These are phyloP conservation scores for Leishmania turanica DNA, from an alignment of 208 protist genomes.

Conservation along the genomic window DNA sequence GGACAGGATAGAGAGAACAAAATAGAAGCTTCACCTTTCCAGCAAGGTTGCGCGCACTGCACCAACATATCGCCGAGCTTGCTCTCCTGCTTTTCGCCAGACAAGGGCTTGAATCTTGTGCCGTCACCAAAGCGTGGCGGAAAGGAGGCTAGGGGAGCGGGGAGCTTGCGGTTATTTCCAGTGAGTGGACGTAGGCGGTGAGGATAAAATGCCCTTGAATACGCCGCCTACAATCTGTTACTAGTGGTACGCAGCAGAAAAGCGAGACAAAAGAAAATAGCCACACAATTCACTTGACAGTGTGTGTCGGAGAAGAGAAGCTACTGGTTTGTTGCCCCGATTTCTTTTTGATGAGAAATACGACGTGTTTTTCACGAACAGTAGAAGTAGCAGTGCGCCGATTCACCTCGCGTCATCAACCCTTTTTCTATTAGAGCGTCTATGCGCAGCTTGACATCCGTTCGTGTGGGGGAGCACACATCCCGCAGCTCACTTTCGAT, in stretches of 20 bases:
- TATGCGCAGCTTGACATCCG: conserved; percentile 66
- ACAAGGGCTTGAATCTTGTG: neutral
- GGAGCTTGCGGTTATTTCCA: neutral
- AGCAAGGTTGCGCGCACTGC: neutral
- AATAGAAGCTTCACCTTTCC: neutral
- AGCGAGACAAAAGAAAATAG: neutral
- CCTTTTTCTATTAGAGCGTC: conserved; percentile 75
- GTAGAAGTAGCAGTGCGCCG: conserved; percentile 33
- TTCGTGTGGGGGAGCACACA: conserved; percentile 37
- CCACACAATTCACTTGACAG: neutral
- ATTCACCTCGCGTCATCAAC: conserved; percentile 47
- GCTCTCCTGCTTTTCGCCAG: neutral
- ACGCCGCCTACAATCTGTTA: neutral
- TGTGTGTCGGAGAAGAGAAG: conserved; percentile 14
- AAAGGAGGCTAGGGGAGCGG: neutral
- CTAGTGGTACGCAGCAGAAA: neutral
- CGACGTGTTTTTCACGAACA: conserved; percentile 16
- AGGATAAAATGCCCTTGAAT: neutral
- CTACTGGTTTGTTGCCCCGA: neutral
- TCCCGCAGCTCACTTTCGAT: conserved; percentile 35
- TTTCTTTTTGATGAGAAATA: conserved; percentile 2
- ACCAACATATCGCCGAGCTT: neutral
- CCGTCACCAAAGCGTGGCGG: neutral
- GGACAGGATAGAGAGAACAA: conserved; percentile 5
- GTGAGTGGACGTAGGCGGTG: neutral